Base-by-base conservation (phyloP, 208 protist species). In the Crithidia bombi region DNA sequence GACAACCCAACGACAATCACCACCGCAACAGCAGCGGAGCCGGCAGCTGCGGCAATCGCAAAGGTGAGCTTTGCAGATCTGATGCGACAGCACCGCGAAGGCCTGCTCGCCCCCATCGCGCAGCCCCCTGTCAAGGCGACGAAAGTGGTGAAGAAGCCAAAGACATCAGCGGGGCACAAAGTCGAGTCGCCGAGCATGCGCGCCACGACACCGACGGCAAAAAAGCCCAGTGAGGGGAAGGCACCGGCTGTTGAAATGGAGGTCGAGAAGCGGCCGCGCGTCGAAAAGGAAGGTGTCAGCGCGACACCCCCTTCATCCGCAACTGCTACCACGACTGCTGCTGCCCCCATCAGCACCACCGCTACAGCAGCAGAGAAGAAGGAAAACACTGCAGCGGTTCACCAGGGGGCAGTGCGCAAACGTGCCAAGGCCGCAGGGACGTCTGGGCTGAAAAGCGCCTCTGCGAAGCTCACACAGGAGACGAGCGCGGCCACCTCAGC, bases 81-180 rank as follows among this genome's bases (percentile, higher is more conserved):
- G 11, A 81, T 82, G 68, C 70, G 69, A 14, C 62, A 69, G 51
- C 76, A 79, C 59, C 75, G 74, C 35, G 75, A 79, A 50, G 65
- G 69, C n/a, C 46, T 69, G 21, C 30, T 71, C 28, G 71, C 65
- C 19, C 75, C 75, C 1, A 33, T 25, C 11, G 33, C 55, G 56
- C 75, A 70, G 64, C 73, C 73, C 3, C 44, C 67, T 0, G 78
- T 83, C 30, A 79, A 83, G 69, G 47, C 69, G 14, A 79, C 78
- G 3, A 71, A 49, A 1, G 78, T 83, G 1, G 68, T 83, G 21
- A 82, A 78, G 64, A 54, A 62, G 57, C 55, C 59, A 19, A 78
- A 78, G 57, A 51, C n/a, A 19, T 30, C 66, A 19, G 9, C 69
- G 6, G 59, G n/a, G n/a, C n/a, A n/a, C n/a, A n/a, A n/a, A n/a